phyloP scores from a whole-genome alignment of 2,329 filamentous ascomycete species.

The Dryadomyces sulphureus region DNA sequence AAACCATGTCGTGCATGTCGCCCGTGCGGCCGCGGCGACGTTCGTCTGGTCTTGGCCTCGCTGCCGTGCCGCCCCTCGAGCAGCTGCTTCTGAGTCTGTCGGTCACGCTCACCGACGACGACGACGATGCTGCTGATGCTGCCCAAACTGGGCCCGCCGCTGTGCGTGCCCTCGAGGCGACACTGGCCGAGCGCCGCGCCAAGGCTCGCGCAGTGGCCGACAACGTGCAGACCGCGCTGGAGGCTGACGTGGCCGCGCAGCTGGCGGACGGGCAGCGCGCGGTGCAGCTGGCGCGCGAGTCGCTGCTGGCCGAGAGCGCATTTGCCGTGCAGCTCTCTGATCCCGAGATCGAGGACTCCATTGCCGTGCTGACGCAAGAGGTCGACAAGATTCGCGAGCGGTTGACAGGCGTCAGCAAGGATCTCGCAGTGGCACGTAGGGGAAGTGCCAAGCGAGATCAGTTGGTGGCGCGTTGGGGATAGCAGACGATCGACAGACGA shows the following conservation, averaged over 20 bases:
- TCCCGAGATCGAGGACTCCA: conserved; percentile 34
- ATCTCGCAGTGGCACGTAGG: conserved; percentile 19
- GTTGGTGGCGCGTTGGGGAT: conserved; percentile 28
- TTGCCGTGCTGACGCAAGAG: conserved; percentile 31
- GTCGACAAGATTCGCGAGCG: background rate
- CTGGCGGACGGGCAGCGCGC: conserved; percentile 33
- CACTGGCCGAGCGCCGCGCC: conserved; percentile 22
- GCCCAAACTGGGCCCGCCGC: conserved; percentile 4
- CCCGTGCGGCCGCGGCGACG: conserved; percentile 22
- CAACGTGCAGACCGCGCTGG: conserved; percentile 35
- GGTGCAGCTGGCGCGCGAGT: conserved; percentile 33
- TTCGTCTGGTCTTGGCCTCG: conserved; percentile 19
- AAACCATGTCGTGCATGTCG: no score
- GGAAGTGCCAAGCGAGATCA: conserved; percentile 34
- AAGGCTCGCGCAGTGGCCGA: conserved; percentile 29
- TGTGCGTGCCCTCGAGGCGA: conserved; percentile 14
- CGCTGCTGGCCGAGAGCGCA: conserved; percentile 35
- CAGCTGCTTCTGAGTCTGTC: conserved; percentile 33
- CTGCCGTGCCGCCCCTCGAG: conserved; percentile 26
- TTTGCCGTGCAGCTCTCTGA: conserved; percentile 35
- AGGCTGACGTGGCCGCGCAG: conserved; percentile 24
- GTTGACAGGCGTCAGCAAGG: conserved; percentile 16
- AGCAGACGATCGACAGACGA: background rate
- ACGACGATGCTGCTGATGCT: background rate
- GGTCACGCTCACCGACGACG: conserved; percentile 22